Evolutionary conservation across 148 eudicot genomes (phyloP).

Genomic region (Rhododendron vialii): DNA sequence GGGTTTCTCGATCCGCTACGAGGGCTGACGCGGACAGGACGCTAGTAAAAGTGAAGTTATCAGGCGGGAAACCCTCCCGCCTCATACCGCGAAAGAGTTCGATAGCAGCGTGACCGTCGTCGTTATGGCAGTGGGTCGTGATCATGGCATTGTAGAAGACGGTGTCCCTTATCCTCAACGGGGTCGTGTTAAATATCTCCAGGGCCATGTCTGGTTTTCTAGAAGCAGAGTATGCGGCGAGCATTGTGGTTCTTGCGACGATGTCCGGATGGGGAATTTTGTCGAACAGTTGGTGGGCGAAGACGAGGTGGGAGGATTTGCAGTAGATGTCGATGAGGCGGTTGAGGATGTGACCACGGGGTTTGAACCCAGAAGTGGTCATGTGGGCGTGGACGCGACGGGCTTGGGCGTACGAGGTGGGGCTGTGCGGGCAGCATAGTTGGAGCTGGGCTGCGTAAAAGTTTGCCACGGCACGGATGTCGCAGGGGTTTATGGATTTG

Average conservation of each 20-base stretch:
- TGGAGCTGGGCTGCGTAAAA: constrained; percentile 56
- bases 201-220: constrained; percentile 29
- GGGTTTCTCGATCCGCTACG: constrained; percentile 35
- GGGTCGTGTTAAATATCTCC: constrained; percentile 45
- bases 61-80: constrained; percentile 27
- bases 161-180: constrained; percentile 39
- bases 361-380: constrained; percentile 61
- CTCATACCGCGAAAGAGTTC: constrained; percentile 39
- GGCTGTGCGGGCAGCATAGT: constrained; percentile 40
- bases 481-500: constrained; percentile 20
- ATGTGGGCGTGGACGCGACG: constrained; percentile 66
- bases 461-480: constrained; percentile 44
- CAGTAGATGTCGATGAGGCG: constrained; percentile 47
- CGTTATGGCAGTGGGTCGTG: constrained; percentile 39
- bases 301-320: constrained; percentile 29
- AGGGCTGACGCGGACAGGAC: constrained; percentile 40
- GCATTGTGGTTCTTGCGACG: constrained; percentile 50
- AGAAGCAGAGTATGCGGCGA: constrained; percentile 38
- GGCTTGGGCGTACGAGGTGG: constrained; percentile 37
- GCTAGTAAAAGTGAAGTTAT: constrained; percentile 42
- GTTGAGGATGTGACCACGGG: constrained; percentile 54
- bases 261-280: constrained; percentile 50
- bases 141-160: constrained; percentile 70
- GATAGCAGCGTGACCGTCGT: constrained; percentile 45
- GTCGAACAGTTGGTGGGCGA: constrained; percentile 59